Conservation (phyloP, 345 rosid species). For the Turnera subulata region DNA sequence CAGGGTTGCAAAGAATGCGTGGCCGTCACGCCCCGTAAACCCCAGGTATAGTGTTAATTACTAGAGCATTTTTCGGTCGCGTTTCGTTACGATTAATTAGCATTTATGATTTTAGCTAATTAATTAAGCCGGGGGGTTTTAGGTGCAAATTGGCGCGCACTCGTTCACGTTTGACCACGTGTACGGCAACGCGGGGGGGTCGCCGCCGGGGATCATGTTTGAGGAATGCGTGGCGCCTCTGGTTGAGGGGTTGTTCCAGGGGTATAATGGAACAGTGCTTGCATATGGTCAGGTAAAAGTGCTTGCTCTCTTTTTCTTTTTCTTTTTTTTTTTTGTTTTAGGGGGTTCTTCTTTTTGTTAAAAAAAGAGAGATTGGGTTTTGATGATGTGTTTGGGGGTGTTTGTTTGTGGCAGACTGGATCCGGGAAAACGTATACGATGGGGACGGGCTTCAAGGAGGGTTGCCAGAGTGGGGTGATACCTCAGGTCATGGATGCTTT, state of each 20-base stretch:
- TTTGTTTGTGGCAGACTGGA: constrained; percentile 59
- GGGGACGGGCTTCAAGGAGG: constrained; percentile 87
- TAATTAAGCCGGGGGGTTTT: not conserved
- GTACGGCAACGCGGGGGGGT: constrained; percentile 72
- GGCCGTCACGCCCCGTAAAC: constrained; percentile 15
- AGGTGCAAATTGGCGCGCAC: constrained; percentile 93
- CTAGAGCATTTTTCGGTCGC: no score
- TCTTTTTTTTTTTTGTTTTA: not conserved
- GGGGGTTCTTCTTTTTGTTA: not conserved
- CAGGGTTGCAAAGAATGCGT: constrained; percentile 26
- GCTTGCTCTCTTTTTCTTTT: not conserved
- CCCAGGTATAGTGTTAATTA: constrained; percentile 10
- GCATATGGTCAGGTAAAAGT: constrained; percentile 92
- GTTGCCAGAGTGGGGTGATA: constrained; percentile 63
- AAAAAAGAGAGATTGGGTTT: no score
- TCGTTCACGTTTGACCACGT: constrained; percentile 97
- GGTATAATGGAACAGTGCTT: constrained; percentile 97
- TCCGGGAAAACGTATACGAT: constrained; percentile 97
- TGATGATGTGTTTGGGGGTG: not conserved
- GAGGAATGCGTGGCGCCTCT: constrained; percentile 83
- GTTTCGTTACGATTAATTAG: no score
- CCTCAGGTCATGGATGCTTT: constrained; percentile 80
- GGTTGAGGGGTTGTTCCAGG: constrained; percentile 90
- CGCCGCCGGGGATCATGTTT: constrained; percentile 72
- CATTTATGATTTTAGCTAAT: no score